Evolutionary conservation across 352 stramenopile species (phyloP), one percentile per base, ranked within the genome.

Genomic region (Phytophthora colocasiae): DNA sequence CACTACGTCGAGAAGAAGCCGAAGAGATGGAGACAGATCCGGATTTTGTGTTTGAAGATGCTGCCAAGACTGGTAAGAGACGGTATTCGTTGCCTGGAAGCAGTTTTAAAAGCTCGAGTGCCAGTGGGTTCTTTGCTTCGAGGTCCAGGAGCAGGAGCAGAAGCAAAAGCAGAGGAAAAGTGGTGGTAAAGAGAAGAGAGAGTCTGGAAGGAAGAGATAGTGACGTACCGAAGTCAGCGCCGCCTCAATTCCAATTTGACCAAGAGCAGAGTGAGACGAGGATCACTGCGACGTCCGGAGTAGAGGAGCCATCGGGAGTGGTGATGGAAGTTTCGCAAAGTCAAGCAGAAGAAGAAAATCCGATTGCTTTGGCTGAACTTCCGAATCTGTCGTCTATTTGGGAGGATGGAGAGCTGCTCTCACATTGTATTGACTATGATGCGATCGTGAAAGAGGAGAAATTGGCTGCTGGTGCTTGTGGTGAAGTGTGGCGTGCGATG

Each of bases 391-490:
- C 55, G 24, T 48, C 58, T 15, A 75, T 90, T 49, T 92, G 81
- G 81, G 74, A 85, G 32, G 80, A 90, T 44, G 80, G 90, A 36
- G 80, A 84, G 39, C 69, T 92, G 8, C 68, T 92, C 15, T 69
- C 69, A 22, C 81, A 77, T 50, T 68, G 74, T 9, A 56, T 92
- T 3, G 81, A 90, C 40, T 82, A 65, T 46, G 62, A 73, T 40
- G 17, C 62, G 14, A 76, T 80, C 38, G 34, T 57, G 12, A 77
- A 77, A 26, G 14, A 70, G 19, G 56, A 77, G 47, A 68, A 69
- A 22, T 55, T 86, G 34, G 72, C 72, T 10, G 58, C 58, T 29
- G 77, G 77, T 1, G 78, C 71, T 9, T 75, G 48, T 41, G 77
- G 77, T 0, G 72, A 86, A 48, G 72, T 86, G 6, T 86, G 77